phyloP scores from a whole-genome alignment of 345 rosid genomes.

The Cardamine chenopodiifolia region DNA sequence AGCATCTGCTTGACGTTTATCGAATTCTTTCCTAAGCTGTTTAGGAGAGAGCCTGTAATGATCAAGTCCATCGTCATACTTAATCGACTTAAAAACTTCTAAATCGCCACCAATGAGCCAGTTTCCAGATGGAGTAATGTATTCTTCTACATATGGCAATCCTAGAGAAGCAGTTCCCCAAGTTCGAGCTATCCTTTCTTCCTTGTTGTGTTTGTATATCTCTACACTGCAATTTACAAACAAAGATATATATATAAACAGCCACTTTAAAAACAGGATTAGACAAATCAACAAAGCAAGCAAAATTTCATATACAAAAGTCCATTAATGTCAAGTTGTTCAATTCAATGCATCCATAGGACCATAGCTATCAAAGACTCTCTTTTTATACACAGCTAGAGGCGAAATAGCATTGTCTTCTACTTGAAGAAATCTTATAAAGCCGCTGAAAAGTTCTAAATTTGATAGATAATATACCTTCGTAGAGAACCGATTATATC shows the following conservation, averaged over 20 bases:
- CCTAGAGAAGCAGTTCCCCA: slow-evolving; percentile 96
- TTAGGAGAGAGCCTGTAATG: slow-evolving; percentile 85
- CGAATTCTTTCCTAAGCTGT: slow-evolving; percentile 82
- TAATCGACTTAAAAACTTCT: slow-evolving; percentile 75
- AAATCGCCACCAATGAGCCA: slow-evolving; percentile 97
- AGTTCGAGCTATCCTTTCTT: slow-evolving; percentile 89
- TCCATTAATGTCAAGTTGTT: not conserved
- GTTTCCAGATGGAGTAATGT: slow-evolving; percentile 72
- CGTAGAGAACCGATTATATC: slow-evolving; percentile 69
- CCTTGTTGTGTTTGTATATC: slow-evolving; percentile 89
- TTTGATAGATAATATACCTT: slow-evolving; percentile 45
- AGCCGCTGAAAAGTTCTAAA: not conserved
- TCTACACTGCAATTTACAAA: slow-evolving; percentile 58
- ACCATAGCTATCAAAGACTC: not conserved
- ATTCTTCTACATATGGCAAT: slow-evolving; percentile 87
- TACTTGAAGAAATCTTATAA: not conserved
- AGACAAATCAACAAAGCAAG: not conserved
- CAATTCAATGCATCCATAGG: not conserved
- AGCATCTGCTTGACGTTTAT: slow-evolving; percentile 87
- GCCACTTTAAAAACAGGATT: not conserved
- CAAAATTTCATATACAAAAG: not conserved
- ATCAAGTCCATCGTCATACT: slow-evolving; percentile 95
- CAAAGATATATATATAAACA: not conserved
- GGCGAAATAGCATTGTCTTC: not conserved
- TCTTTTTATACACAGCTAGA: not conserved